Evolutionary conservation across 2,329 filamentous ascomycete species (phyloP), one percentile per base, ranked within the genome.

Genomic region (Phialocephala subalpina): DNA sequence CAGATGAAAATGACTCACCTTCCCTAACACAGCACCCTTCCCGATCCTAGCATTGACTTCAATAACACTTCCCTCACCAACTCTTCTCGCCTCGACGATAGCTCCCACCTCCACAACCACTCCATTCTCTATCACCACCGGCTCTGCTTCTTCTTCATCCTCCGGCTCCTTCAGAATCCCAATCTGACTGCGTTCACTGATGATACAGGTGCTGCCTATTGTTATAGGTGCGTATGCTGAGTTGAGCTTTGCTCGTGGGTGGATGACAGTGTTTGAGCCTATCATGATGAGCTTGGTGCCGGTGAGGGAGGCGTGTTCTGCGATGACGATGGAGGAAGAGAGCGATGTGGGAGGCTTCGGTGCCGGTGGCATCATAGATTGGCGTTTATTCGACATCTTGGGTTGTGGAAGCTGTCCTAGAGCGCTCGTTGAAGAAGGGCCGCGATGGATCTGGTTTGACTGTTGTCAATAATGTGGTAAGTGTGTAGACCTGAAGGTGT

Each of bases 251-350:
- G 90, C 87, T 58, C 94, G 92, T 0, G 96, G 94, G 74, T 98
- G 95, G n/a, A 99, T 81, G 7, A 97, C 87, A 3, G 88, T 90
- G 74, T 93, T 90, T 27, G 92, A 85, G 64, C 90, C 90, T 69
- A 98, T 88, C 53, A 88, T 90, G 69, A 99, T 92, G 1, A 88
- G 90, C 76, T 97, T 86, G 2, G 86, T 89, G 69, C 96, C 96
- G 20, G 82, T 87, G 20, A 91, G 80, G 20, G 86, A 80, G 12
- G 88, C 87, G 65, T 85, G 85, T 70, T 90, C 88, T 74, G 88
- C 85, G 65, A 91, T 89, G 35, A 83, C 83, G 64, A 90, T 80
- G 20, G 83, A 83, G 0, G 86, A 85, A 20, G 87, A 86, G 76
- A 91, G 85, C 73, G 86, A 84, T 59, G 88, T 84, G 1, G 88